Evolutionary conservation across 371 early-diverging fungal species (phyloP).

Genomic region (Apophysomyces variabilis): DNA sequence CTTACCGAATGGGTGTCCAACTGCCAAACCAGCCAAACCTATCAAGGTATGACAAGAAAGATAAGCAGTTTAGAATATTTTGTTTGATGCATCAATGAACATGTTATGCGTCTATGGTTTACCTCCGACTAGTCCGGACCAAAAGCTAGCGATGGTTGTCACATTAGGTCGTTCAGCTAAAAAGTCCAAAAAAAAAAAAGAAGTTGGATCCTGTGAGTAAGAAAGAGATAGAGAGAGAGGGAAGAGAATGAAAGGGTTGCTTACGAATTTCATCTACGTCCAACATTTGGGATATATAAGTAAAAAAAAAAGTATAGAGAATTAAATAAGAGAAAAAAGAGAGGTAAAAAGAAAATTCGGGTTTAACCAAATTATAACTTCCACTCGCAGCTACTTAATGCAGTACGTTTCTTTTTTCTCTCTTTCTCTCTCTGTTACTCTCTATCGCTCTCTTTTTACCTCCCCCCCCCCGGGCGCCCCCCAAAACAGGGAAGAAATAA

Average conservation of each 20-base stretch:
- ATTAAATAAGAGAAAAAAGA: constrained; percentile 10
- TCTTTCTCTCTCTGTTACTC: too few relatives aligned
- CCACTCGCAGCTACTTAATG: background rate
- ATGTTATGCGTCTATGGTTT: constrained; percentile 9
- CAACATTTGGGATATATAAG: constrained; percentile 30
- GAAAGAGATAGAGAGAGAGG: background rate
- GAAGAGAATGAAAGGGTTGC: background rate
- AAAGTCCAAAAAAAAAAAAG: background rate
- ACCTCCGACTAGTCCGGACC: constrained; percentile 68
- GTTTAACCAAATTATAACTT: background rate
- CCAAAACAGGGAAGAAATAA: too few relatives aligned
- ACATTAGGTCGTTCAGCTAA: constrained; percentile 43
- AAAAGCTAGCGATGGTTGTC: constrained; percentile 53
- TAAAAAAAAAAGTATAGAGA: constrained; percentile 4
- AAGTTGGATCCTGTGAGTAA: background rate
- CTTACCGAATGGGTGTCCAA: constrained; percentile 73
- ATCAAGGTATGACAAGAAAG: background rate
- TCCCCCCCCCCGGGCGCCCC: too few relatives aligned
- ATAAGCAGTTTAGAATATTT: background rate
- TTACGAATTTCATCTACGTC: constrained; percentile 50
- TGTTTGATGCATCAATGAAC: background rate
- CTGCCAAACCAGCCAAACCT: constrained; percentile 68
- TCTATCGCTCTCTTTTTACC: too few relatives aligned
- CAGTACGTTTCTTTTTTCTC: too few relatives aligned
- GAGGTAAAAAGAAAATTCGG: background rate